Conservation (phyloP, 306 rosid species). For the Leucaena leucocephala region DNA sequence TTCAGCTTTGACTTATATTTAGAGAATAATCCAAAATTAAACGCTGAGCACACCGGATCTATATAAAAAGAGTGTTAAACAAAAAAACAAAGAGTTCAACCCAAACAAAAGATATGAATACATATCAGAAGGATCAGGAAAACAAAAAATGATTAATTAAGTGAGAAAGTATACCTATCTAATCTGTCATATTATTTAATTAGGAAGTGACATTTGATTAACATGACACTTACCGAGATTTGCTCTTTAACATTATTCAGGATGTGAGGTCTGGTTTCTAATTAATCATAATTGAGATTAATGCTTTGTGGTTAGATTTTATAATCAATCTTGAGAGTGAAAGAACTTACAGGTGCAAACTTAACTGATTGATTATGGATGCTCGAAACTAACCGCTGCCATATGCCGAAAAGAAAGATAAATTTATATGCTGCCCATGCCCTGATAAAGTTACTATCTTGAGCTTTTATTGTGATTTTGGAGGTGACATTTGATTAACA, state of each 20-base stretch:
- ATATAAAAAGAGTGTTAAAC: neutral
- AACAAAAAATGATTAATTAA: neutral
- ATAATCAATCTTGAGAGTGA: neutral
- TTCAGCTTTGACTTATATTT: neutral
- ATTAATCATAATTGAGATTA: neutral
- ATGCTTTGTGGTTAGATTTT: neutral
- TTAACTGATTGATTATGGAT: neutral
- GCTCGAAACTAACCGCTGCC: neutral
- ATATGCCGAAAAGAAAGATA: neutral
- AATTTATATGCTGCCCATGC: neutral
- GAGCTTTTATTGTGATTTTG: neutral
- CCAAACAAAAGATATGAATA: neutral
- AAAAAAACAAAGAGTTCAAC: neutral
- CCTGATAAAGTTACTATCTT: neutral
- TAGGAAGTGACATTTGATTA: neutral
- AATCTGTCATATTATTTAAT: neutral
- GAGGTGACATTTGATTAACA: slow-evolving; percentile 4
- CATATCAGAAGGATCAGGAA: neutral
- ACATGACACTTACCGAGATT: neutral
- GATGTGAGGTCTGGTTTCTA: neutral
- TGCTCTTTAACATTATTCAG: neutral
- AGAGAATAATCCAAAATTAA: neutral
- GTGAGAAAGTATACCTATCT: neutral
- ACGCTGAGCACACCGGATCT: neutral
- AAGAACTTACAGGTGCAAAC: neutral